These are phyloP conservation scores for Geotrichum ghanense DNA, from an alignment of 805 yeast genomes.

Conservation along the genomic window DNA sequence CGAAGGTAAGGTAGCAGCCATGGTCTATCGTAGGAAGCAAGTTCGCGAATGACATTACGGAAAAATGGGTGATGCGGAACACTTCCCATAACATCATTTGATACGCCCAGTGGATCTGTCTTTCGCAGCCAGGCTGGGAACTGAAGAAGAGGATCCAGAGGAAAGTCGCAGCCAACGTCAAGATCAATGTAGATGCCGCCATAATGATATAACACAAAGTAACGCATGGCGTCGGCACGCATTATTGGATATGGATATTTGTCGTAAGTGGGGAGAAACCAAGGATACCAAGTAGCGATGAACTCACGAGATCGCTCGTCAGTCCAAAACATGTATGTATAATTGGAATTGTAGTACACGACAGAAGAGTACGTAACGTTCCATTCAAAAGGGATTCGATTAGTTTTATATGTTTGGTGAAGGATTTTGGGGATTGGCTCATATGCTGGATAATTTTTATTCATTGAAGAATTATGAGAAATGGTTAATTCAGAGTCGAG, in stretches of 20 bases:
- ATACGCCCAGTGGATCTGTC: slow-evolving; percentile 82
- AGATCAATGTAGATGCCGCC: slow-evolving; percentile 89
- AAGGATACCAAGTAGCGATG: slow-evolving; percentile 66
- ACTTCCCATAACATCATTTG: slow-evolving; percentile 88
- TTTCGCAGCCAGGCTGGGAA: slow-evolving; percentile 81
- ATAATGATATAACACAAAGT: slow-evolving; percentile 68
- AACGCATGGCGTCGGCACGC: slow-evolving; percentile 84
- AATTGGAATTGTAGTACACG: slow-evolving; percentile 72
- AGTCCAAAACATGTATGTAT: slow-evolving; percentile 77
- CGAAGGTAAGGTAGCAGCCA: slow-evolving; percentile 79
- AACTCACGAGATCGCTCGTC: slow-evolving; percentile 73
- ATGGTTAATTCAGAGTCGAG: too few species aligned
- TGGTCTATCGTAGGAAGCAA: slow-evolving; percentile 53
- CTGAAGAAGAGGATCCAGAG: slow-evolving; percentile 67
- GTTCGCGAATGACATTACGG: slow-evolving; percentile 52
- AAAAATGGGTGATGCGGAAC: slow-evolving; percentile 83
- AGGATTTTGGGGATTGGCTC: slow-evolving; percentile 74
- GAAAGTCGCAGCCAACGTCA: slow-evolving; percentile 77
- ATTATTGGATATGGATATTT: slow-evolving; percentile 69
- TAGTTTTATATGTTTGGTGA: slow-evolving; percentile 84
- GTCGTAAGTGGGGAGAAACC: slow-evolving; percentile 78
- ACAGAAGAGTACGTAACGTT: slow-evolving; percentile 64
- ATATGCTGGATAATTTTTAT: too few species aligned
- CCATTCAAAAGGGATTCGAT: slow-evolving; percentile 74
- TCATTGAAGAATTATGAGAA: too few species aligned